These are phyloP conservation scores for Xylaria longipes DNA, from an alignment of 495 filamentous ascomycete genomes.

Conservation along the genomic window DNA sequence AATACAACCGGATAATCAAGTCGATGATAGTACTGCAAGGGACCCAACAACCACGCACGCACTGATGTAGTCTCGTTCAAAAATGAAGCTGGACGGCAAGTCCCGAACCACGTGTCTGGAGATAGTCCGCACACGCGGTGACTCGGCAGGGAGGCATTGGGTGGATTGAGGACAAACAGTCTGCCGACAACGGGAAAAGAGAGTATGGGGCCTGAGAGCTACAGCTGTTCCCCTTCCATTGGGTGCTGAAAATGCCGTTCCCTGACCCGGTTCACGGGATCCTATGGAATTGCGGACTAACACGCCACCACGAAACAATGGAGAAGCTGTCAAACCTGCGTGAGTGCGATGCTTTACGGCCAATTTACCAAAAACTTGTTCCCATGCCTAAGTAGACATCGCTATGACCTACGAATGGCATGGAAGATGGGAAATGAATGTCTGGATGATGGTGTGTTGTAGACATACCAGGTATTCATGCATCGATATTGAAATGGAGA, in stretches of 20 bases:
- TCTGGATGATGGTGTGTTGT: background rate
- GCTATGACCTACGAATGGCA: conserved; percentile 3
- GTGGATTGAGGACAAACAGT: background rate
- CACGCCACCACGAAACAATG: background rate
- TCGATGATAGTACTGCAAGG: background rate
- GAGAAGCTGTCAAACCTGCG: background rate
- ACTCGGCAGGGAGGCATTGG: background rate
- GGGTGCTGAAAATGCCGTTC: background rate
- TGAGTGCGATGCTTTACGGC: background rate
- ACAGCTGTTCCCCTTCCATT: conserved; percentile 28
- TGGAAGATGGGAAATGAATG: background rate
- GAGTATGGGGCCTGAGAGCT: background rate
- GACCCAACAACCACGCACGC: background rate
- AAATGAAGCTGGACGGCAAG: background rate
- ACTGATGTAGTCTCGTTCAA: background rate
- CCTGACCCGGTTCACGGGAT: background rate
- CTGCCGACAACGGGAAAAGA: background rate
- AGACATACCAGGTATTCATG: conserved; percentile 7
- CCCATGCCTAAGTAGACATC: background rate
- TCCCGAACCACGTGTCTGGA: conserved; percentile 22
- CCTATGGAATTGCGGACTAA: conserved; percentile 10
- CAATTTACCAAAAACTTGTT: background rate
- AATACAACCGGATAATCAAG: background rate
- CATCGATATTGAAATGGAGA: conserved; percentile 6
- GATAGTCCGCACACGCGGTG: background rate